phyloP scores from a whole-genome alignment of 2,329 filamentous ascomycete genomes.

The Fusarium hostae region DNA sequence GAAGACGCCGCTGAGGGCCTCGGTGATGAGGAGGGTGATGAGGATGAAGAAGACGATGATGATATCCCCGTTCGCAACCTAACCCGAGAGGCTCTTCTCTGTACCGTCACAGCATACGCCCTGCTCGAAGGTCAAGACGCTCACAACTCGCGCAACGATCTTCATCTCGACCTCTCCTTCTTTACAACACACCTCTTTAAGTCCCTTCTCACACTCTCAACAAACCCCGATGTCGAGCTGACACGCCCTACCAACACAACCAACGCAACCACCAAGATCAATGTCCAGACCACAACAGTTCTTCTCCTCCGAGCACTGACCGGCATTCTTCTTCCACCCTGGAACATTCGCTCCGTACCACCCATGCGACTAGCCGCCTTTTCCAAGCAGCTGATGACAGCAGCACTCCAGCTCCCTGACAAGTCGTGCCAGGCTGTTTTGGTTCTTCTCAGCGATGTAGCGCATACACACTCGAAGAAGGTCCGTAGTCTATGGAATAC shows the following conservation, averaged over 20 bases:
- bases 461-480: constrained; percentile 83
- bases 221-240: constrained; percentile 88
- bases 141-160: constrained; percentile 80
- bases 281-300: constrained; percentile 93
- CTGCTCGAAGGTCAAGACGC: constrained; percentile 94
- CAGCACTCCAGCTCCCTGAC: constrained; percentile 87
- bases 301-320: constrained; percentile 89
- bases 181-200: constrained; percentile 96
- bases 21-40: constrained; percentile 57
- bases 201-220: constrained; percentile 79
- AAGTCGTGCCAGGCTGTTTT: constrained; percentile 86
- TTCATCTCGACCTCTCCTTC: constrained; percentile 92
- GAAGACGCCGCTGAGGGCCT: constrained; percentile 61
- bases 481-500: constrained; percentile 91
- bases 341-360: constrained; percentile 78
- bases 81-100: constrained; percentile 88
- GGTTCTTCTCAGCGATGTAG: constrained; percentile 79
- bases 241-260: constrained; percentile 59
- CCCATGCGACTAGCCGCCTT: constrained; percentile 91
- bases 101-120: constrained; percentile 96
- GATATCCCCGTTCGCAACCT: constrained; percentile 71
- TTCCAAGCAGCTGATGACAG: constrained; percentile 87
- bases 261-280: constrained; percentile 73
- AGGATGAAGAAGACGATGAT: constrained; percentile 59
- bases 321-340: constrained; percentile 79